Base-by-base conservation (phyloP, 1,284 basidiomycete species). In the Melanopsichium pennsylvanicum region DNA sequence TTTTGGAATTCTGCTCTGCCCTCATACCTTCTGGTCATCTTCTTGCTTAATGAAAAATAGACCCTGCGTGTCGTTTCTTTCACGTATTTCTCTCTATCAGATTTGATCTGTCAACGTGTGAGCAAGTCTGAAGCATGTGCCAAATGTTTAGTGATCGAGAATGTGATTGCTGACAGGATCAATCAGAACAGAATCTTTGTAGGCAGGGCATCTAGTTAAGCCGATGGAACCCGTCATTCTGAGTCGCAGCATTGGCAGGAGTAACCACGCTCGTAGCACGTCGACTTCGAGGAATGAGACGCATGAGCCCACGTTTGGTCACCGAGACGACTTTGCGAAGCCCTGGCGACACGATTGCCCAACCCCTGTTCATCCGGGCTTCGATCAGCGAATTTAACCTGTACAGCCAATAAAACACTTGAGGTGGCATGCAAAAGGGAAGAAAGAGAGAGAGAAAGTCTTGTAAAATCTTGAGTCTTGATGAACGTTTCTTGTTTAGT, bases 401-500 rank as follows among this genome's bases (percentile, higher is more conserved):
- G 16, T 52, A 22, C 35, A 52, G 6, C 39, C 57, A 33, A 27
- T 43, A 47, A 31, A 52, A 38, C 18, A 34, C 57, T 60, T 15
- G 18, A 16, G 16, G 32, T 3, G 5, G 34, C 27, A 40, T 19
- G 8, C 26, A 38, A 38, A 42, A 18, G 16, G 18, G 27, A 29
- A 29, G 25, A n/a, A 5, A 27, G 26, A 23, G 13, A 39, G 26
- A 22, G 15, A 26, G 13, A 16, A 36, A 36, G 25, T 19, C 8
- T 22, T 5, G 29, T 21, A 27, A 54, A 34, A 18, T 31, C 45
- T 52, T 44, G 26, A 45, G 27, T 36, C 16, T 36, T 42, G 35
- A 32, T 10, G 15, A 21, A 22, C n/a, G n/a, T n/a, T n/a, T n/a
- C n/a, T n/a, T n/a, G n/a, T 40, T 56, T 35, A 64, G 29, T 61